Percentiles rank a stretch among this genome's conserved stretches.
These are phyloP conservation scores for Dendrobium nobile DNA, from an alignment of 106 monocot species.

Conservation along the genomic window DNA sequence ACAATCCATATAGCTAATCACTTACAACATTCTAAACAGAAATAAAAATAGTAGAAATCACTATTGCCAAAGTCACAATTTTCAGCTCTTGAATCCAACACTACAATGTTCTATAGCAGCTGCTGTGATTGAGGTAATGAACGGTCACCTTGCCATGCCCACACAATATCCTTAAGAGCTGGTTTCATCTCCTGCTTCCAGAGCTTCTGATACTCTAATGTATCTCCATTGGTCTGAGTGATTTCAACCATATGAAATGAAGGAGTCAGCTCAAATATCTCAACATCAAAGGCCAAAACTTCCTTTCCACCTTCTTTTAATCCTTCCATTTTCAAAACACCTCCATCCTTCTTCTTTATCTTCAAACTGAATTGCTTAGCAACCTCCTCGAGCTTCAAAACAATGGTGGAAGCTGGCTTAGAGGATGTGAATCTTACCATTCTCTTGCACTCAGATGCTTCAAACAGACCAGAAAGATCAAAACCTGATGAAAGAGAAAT, in stretches of 20 bases:
- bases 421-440: conserved; percentile 18
- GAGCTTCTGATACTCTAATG: conserved; percentile 30
- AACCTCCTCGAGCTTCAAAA: conserved; percentile 26
- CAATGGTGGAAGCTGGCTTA: conserved; percentile 16
- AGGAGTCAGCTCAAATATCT: conserved; percentile 32
- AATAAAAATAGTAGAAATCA: no score
- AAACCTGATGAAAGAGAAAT: conserved; percentile 35
- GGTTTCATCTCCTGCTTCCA: conserved; percentile 20
- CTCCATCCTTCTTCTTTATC: conserved; percentile 32
- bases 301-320: conserved; percentile 16
- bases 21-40: no score
- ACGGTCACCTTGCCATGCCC: conserved; percentile 21
- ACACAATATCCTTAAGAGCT: conserved; percentile 19
- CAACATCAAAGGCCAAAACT: conserved; percentile 17
- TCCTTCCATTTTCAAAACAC: conserved; percentile 29
- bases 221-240: conserved; percentile 23
- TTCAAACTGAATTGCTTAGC: conserved; percentile 17
- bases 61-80: no score
- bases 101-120: not conserved
- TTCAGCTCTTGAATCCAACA: not conserved
- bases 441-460: conserved; percentile 1
- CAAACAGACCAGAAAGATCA: conserved; percentile 31
- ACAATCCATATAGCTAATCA: not conserved
- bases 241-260: conserved; percentile 31
- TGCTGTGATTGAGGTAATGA: not conserved